Evolutionary conservation across 2,329 filamentous ascomycete genomes (phyloP).

Genomic region (Camillea tinctor): DNA sequence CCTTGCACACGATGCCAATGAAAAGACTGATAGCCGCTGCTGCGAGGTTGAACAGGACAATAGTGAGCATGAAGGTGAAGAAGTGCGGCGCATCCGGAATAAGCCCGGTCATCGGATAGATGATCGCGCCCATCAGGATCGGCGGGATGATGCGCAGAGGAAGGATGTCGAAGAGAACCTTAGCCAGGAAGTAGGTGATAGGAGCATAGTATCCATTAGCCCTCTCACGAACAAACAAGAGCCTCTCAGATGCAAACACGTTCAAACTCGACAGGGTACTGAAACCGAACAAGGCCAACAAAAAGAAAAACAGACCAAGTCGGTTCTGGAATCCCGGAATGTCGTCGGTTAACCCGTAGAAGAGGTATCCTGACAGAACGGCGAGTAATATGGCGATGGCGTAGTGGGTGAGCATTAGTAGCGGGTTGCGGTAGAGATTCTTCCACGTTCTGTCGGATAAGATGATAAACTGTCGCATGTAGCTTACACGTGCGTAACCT

Average conservation of each 20-base stretch:
- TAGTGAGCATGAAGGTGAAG: conserved; percentile 83
- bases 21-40: conserved; percentile 92
- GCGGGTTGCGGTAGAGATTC: conserved; percentile 94
- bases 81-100: conserved; percentile 81
- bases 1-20: conserved; percentile 92
- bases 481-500: conserved; percentile 79
- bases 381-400: conserved; percentile 93
- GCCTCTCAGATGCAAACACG: conserved; percentile 86
- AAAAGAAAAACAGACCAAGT: conserved; percentile 95
- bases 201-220: conserved; percentile 97
- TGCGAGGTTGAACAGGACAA: conserved; percentile 94
- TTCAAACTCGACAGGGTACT: conserved; percentile 91
- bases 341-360: conserved; percentile 94
- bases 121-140: conserved; percentile 89
- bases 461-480: conserved; percentile 81
- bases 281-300: conserved; percentile 93
- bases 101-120: conserved; percentile 97
- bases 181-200: conserved; percentile 89
- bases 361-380: conserved; percentile 90
- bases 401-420: conserved; percentile 98
- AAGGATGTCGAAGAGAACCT: conserved; percentile 97
- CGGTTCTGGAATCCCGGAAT: conserved; percentile 98
- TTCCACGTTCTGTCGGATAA: conserved; percentile 91
- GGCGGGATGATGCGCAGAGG: conserved; percentile 92
- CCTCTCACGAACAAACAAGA: conserved; percentile 88